Evolutionary conservation across 768 basidiomycete species (phyloP), one percentile per base, ranked within the genome.

Genomic region (Leccinum aurantiacum): DNA sequence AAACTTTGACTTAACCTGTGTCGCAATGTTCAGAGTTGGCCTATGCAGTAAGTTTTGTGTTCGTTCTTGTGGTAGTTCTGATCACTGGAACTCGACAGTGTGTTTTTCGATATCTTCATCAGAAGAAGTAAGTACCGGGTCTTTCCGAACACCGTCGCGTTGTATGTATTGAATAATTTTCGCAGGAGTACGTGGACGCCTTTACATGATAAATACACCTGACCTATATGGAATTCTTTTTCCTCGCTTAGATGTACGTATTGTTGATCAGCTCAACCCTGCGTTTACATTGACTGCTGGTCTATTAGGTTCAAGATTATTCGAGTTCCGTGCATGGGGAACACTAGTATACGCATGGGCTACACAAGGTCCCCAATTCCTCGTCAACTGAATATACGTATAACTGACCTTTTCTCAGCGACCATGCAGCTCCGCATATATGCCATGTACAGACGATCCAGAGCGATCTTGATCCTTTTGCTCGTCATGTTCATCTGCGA

Each of bases 391-490:
- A 41, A 49, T 27, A 4, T 25, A 8, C 19, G 19, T 5, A 8
- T 56, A 19, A 29, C 57, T 69, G n/a, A 22, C 48, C 25, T 54
- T 17, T 19, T 19, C 14, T 33, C 49, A 74, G 72, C 63, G 10
- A 74, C 67, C 15, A 75, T 75, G 72, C 65, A 67, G 31, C 69
- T 74, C 49, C 72, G 72, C 53, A 63, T 74, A 65, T 75, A 74
- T 27, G 72, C 74, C 5, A 64, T 75, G 70, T 74, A 74, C 61
- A 60, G 58, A 53, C 70, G 60, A 5, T 67, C 72, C n/a, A 67
- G 47, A 33, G 59, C 22, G 44, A 60, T 67, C 27, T 33, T 75
- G 22, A 0, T n/a, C 24, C 14, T 70, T 8, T 55, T 75, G 33
- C 17, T 74, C 15, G 15, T 48, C 0, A 15, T 52, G 6, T 73